Evolutionary conservation across 164 flowering plant species (phyloP), one percentile per base, ranked within the genome.

Genomic region (Vitis cinerea): DNA sequence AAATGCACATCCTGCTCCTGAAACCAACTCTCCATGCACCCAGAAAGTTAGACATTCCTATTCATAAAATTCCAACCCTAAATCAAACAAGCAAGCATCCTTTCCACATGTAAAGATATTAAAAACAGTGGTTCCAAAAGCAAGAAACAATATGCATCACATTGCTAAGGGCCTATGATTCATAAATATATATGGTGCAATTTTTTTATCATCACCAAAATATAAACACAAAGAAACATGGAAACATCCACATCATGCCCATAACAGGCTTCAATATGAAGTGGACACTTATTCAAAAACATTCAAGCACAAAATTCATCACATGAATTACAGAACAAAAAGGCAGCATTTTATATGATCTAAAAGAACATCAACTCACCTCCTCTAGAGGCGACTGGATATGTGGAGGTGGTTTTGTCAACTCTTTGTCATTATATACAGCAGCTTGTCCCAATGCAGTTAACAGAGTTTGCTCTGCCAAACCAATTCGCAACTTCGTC

Each of bases 371-470:
- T 48, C 16, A 67, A 74, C 83, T 61, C 56, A 93, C 99, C 94
- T 93, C 99, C 81, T 93, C 98, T 50, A 86, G 70, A 76, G 92
- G 88, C 71, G 93, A 83, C 71, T 83, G 87, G 58, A 86, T 63
- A 65, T 84, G 72, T 50, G 89, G 71, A 73, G 97, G 84, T 62
- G 89, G 85, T 27, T 37, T 8, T 37, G 66, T 72, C 1, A 88
- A 83, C 66, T 82, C 88, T 61, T 82, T 79, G 80, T 87, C 91
- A 71, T 87, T 71, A 80, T 87, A 88, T 37, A 89, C 88, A 67
- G 92, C 88, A 65, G 99, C 98, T 78, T 96, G 97, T 62, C 91
- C 99, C 56, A 96, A 69, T 47, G 99, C 92, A 68, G 88, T 84
- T 72, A 96, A 82, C 50, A 96, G 86, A 65, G 98, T 96, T 81